Evolutionary conservation across 2,329 filamentous ascomycete genomes (phyloP).

Genomic region (Aspergillus spinulosporus): DNA sequence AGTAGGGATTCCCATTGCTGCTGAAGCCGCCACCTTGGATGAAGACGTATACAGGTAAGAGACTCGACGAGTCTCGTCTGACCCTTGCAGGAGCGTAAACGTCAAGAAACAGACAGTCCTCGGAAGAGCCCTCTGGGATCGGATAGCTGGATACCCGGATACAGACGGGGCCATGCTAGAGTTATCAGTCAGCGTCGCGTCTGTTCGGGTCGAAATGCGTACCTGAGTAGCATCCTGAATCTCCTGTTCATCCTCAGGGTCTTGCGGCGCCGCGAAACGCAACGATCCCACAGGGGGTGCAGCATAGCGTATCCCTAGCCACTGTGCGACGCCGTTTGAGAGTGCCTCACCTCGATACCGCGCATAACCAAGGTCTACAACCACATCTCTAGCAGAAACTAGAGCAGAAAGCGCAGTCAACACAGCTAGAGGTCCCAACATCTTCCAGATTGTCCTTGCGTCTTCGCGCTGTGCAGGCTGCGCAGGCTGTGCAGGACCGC

Average conservation of each 20-base stretch:
- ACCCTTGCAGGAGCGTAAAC: constrained; percentile 41
- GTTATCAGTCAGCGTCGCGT: constrained; percentile 13
- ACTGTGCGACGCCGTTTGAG: constrained; percentile 63
- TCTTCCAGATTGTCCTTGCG: constrained; percentile 1
- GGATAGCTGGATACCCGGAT: constrained; percentile 67
- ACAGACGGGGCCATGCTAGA: constrained; percentile 54
- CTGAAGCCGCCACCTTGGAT: constrained; percentile 66
- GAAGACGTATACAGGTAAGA: constrained; percentile 64
- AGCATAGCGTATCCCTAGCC: constrained; percentile 75
- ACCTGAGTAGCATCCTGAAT: constrained; percentile 59
- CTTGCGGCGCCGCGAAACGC: constrained; percentile 67
- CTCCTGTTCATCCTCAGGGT: constrained; percentile 53
- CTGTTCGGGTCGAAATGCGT: constrained; percentile 17
- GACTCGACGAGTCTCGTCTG: constrained; percentile 40
- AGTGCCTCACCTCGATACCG: constrained; percentile 61
- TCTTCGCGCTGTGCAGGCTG: background rate
- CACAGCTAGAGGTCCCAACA: constrained; percentile 2
- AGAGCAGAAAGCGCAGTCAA: constrained; percentile 22
- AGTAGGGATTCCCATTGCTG: constrained; percentile 58
- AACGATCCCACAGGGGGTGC: constrained; percentile 65
- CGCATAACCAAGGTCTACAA: constrained; percentile 67
- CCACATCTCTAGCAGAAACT: constrained; percentile 27
- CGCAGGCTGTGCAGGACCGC: too few relatives aligned
- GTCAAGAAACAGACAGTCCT: constrained; percentile 47
- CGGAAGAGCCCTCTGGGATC: constrained; percentile 53